Evolutionary conservation across 2,329 filamentous ascomycete genomes (phyloP).

Genomic region (Fusarium brachygibbosum): DNA sequence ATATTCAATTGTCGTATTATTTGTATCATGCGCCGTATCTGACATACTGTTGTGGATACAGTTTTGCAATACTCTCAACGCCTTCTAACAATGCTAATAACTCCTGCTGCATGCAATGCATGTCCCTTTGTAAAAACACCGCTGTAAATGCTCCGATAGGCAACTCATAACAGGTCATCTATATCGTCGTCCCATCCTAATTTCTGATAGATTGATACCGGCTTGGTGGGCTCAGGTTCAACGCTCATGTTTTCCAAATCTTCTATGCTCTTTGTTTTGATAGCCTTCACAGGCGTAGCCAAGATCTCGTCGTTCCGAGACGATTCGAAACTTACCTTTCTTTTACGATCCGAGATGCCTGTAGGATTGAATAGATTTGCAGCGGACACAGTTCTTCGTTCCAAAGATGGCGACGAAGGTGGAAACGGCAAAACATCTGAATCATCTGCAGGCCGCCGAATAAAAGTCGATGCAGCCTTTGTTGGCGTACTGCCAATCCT

Average conservation of each 20-base stretch:
- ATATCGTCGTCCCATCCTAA: conserved; percentile 72
- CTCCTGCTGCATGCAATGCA: conserved; percentile 35
- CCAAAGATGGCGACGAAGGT: conserved; percentile 55
- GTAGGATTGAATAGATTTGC: conserved; percentile 33
- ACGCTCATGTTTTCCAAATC: conserved; percentile 22
- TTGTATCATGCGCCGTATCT: conserved; percentile 43
- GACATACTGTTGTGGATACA: conserved; percentile 45
- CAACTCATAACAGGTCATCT: conserved; percentile 60
- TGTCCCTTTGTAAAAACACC: conserved; percentile 40
- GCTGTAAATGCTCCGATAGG: conserved; percentile 42
- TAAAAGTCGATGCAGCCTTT: conserved; percentile 48
- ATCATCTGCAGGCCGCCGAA: conserved; percentile 49
- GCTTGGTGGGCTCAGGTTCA: conserved; percentile 40
- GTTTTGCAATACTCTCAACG: conserved; percentile 40
- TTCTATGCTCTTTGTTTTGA: conserved; percentile 26
- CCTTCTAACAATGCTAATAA: conserved; percentile 42
- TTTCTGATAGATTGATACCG: conserved; percentile 65
- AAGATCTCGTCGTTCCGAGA: conserved; percentile 47
- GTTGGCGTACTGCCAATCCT: conserved; percentile 52
- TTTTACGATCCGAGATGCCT: conserved; percentile 32
- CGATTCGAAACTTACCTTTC: conserved; percentile 36
- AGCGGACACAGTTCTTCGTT: conserved; percentile 40
- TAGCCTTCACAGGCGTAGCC: conserved; percentile 58
- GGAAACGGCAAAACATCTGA: conserved; percentile 48
- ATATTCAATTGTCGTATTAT: conserved; percentile 31